These are phyloP conservation scores for Pachysandra terminalis DNA, from an alignment of 164 flowering plant species.

Conservation along the genomic window DNA sequence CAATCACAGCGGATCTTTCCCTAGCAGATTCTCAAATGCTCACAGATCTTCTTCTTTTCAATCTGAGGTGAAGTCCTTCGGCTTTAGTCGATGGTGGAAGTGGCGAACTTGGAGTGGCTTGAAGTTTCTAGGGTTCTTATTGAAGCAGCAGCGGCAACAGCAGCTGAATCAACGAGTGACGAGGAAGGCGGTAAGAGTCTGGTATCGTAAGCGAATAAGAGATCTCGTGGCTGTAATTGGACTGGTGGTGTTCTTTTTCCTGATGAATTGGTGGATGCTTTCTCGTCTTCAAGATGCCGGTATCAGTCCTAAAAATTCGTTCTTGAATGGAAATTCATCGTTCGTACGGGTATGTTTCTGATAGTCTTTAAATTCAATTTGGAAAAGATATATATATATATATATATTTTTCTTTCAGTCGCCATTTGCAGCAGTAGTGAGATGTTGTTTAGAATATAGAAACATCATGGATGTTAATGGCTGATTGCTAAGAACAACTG, in stretches of 20 bases:
- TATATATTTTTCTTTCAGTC: not conserved
- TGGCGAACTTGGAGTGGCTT: not conserved
- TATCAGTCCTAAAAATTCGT: slow-evolving; percentile 10
- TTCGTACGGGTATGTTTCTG: slow-evolving; percentile 31
- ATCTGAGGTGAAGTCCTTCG: not conserved
- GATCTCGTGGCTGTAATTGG: slow-evolving; percentile 30
- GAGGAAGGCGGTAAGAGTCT: slow-evolving; percentile 32
- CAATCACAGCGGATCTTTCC: slow-evolving; percentile 14
- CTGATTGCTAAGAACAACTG: not conserved
- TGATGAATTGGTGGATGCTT: slow-evolving; percentile 77
- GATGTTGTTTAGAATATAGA: not conserved
- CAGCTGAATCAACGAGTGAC: slow-evolving; percentile 20
- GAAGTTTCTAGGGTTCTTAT: slow-evolving; percentile 5
- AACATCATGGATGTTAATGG: too few relatives aligned
- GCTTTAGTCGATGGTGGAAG: not conserved
- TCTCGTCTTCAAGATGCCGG: slow-evolving; percentile 38
- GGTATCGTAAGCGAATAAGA: slow-evolving; percentile 41
- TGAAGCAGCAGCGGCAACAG: slow-evolving; percentile 1
- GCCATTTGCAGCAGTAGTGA: not conserved
- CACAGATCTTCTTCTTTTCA: slow-evolving; percentile 3
- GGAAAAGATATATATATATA: too few relatives aligned
- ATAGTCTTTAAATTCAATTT: not conserved
- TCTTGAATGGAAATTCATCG: slow-evolving; percentile 29
- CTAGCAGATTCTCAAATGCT: slow-evolving; percentile 16
- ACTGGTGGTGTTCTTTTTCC: slow-evolving; percentile 43